These are phyloP conservation scores for Trifolium repens DNA, from an alignment of 306 rosid genomes.

Conservation along the genomic window DNA sequence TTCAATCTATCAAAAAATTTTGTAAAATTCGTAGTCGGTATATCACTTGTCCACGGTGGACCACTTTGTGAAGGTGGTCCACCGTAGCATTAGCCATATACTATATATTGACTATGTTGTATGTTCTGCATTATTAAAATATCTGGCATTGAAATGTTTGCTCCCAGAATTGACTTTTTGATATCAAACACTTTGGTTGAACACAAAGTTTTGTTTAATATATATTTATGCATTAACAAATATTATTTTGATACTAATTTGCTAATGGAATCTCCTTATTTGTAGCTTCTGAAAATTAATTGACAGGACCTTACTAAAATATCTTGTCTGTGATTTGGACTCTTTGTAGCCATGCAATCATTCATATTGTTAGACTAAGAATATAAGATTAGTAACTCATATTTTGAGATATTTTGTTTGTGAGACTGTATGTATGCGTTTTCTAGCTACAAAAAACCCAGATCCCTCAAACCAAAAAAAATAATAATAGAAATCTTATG, in stretches of 20 bases:
- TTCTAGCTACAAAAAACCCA: too few relatives aligned
- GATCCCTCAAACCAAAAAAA: too few relatives aligned
- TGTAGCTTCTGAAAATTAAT: too few relatives aligned
- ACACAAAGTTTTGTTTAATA: neutral
- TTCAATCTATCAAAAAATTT: too few relatives aligned
- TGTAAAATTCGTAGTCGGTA: too few relatives aligned
- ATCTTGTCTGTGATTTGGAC: neutral
- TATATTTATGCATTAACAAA: neutral
- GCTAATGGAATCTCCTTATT: too few relatives aligned
- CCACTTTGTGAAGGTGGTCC: too few relatives aligned
- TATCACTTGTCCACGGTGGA: too few relatives aligned
- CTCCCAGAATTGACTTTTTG: constrained; percentile 8
- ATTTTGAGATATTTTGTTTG: neutral
- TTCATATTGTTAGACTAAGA: neutral
- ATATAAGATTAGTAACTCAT: neutral
- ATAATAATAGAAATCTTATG: too few relatives aligned
- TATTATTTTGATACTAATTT: neutral
- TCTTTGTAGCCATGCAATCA: neutral
- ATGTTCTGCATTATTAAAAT: constrained; percentile 7
- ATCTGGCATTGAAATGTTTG: neutral
- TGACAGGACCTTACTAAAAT: neutral
- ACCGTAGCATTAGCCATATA: too few relatives aligned
- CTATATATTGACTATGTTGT: neutral
- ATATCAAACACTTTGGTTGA: neutral
- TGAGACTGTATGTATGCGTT: too few relatives aligned